Evolutionary conservation across 108 stramenopile genomes (phyloP).

Genomic region (Conticribra weissflogii): DNA sequence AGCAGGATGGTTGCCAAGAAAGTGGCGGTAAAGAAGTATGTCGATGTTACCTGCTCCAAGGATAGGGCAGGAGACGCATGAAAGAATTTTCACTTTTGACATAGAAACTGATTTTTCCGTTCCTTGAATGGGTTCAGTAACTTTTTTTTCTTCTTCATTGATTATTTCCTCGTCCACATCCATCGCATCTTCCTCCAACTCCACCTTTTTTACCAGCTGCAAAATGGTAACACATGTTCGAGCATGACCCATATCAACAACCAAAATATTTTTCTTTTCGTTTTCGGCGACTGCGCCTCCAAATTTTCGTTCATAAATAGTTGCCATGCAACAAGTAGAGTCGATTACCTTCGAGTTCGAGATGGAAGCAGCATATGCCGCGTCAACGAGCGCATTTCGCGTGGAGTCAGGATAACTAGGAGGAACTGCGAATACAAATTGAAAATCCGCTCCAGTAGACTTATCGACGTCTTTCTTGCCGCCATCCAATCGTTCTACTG

Average conservation of each 20-base stretch:
- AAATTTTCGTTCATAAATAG: conserved; percentile 47
- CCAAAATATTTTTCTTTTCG: conserved; percentile 14
- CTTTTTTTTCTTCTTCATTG: background rate
- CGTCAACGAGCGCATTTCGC: conserved; percentile 44
- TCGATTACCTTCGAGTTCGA: conserved; percentile 29
- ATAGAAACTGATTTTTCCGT: background rate
- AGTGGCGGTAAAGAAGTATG: conserved; percentile 52
- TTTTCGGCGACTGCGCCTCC: conserved; percentile 5
- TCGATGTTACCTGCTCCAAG: conserved; percentile 54
- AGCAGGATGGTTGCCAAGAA: conserved; percentile 31
- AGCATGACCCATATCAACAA: conserved; percentile 64
- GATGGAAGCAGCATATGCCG: conserved; percentile 50
- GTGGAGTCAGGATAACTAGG: conserved; percentile 15
- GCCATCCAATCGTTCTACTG: conserved; percentile 15
- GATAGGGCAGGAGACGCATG: conserved; percentile 11
- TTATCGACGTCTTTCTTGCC: background rate
- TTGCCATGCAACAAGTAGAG: conserved; percentile 8
- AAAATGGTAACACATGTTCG: conserved; percentile 46
- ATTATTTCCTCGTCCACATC: background rate
- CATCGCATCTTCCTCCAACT: conserved; percentile 9
- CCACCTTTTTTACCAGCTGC: conserved; percentile 1
- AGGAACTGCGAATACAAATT: conserved; percentile 44
- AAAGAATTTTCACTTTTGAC: conserved; percentile 18
- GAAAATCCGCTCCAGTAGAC: background rate
- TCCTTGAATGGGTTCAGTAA: background rate